phyloP scores from a whole-genome alignment of 2,329 filamentous ascomycete species.

The Talaromyces sp. region DNA sequence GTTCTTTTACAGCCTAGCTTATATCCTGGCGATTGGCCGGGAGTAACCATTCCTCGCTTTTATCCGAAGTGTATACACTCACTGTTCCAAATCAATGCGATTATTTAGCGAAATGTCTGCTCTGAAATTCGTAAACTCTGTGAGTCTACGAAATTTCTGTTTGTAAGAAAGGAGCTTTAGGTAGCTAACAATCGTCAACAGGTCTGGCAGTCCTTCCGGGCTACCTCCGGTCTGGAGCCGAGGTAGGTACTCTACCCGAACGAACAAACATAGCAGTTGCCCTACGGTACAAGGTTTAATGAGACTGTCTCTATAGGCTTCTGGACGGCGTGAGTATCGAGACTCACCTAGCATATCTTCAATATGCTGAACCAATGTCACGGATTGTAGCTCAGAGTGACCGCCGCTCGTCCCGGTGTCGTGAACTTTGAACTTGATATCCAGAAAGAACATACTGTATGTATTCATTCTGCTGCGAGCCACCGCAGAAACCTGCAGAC shows the following conservation, averaged over 20 bases:
- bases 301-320: slow-evolving; percentile 24
- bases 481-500: not conserved
- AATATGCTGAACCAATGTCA: slow-evolving; percentile 1
- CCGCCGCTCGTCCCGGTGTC: slow-evolving; percentile 56
- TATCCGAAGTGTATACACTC: not conserved
- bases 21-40: not conserved
- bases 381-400: slow-evolving; percentile 54
- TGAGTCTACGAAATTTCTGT: slow-evolving; percentile 41
- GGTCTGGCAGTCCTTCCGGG: slow-evolving; percentile 83
- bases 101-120: slow-evolving; percentile 45
- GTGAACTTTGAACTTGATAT: slow-evolving; percentile 65
- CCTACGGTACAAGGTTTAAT: not conserved
- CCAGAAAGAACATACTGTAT: slow-evolving; percentile 61
- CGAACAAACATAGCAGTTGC: not conserved
- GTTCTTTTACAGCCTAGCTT: not conserved
- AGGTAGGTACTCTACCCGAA: slow-evolving; percentile 54
- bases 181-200: slow-evolving; percentile 34
- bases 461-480: slow-evolving; percentile 16
- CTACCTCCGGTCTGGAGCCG: slow-evolving; percentile 81
- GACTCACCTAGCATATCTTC: not conserved
- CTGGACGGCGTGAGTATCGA: slow-evolving; percentile 40
- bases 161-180: not conserved
- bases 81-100: not conserved
- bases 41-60: not conserved
- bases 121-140: slow-evolving; percentile 62